Percentiles rank a stretch among this genome's conserved stretches.
Evolutionary conservation across 768 basidiomycete species (phyloP).

Genomic region (Amanita phalloides): DNA sequence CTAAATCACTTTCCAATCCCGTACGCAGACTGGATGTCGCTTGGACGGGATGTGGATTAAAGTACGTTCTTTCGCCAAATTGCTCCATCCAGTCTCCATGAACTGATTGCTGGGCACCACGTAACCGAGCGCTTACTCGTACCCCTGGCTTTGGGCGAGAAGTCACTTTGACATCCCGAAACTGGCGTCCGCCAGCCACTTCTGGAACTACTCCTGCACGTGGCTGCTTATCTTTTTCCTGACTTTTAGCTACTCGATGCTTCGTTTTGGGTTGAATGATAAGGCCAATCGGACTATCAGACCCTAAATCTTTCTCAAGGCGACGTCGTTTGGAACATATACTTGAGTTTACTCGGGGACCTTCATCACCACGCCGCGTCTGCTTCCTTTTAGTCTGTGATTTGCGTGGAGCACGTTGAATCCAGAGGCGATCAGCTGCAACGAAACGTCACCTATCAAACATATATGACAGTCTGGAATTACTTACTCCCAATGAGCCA

Average conservation of each 20-base stretch:
- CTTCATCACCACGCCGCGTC: conserved; percentile 8
- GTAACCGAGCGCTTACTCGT: conserved; percentile 54
- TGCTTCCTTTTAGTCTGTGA: conserved; percentile 31
- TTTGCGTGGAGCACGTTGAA: conserved; percentile 60
- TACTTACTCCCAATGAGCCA: conserved; percentile 74
- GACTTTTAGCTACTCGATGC: conserved; percentile 54
- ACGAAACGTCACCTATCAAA: conserved; percentile 2
- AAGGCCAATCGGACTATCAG: background rate
- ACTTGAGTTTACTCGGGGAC: conserved; percentile 4
- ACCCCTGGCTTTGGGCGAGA: conserved; percentile 38
- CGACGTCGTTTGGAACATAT: conserved; percentile 5
- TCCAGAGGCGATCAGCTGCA: conserved; percentile 75
- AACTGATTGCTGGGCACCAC: conserved; percentile 60
- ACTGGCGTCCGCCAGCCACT: conserved; percentile 32
- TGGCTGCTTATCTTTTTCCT: conserved; percentile 57
- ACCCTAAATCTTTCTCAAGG: background rate
- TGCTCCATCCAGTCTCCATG: conserved; percentile 64
- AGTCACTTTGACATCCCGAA: background rate
- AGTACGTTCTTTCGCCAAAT: background rate
- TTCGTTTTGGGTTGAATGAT: conserved; percentile 14
- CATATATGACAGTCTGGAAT: background rate
- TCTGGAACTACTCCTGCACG: conserved; percentile 50
- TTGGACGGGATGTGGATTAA: background rate
- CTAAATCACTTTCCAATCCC: conserved; percentile 51
- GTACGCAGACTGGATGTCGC: conserved; percentile 23